Percentiles rank a stretch among this genome's conserved stretches.
These are phyloP conservation scores for Penicillium sp. DNA, from an alignment of 2,329 filamentous ascomycete species.

Conservation along the genomic window DNA sequence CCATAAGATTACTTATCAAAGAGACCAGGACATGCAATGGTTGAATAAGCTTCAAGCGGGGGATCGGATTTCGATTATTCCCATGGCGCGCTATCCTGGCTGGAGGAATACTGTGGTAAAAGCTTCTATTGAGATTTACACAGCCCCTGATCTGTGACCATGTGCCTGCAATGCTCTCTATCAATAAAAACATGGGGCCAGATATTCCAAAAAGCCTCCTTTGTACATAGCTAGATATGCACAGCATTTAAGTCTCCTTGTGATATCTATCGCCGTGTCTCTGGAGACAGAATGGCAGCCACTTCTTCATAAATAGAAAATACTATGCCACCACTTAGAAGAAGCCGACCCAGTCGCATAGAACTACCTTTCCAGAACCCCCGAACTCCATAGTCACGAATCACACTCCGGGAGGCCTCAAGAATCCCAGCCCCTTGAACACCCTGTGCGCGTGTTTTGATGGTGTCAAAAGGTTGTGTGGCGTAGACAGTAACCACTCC, in stretches of 20 bases:
- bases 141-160: constrained; percentile 1
- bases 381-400: constrained; percentile 57
- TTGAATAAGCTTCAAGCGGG: not conserved
- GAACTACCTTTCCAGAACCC: constrained; percentile 68
- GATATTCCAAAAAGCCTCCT: not conserved
- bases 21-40: not conserved
- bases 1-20: not conserved
- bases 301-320: constrained; percentile 64
- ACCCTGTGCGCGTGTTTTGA: constrained; percentile 62
- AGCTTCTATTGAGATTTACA: constrained; percentile 11
- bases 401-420: constrained; percentile 56
- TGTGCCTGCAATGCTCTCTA: not conserved
- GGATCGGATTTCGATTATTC: constrained; percentile 6
- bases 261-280: constrained; percentile 6
- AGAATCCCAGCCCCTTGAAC: constrained; percentile 57
- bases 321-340: constrained; percentile 66
- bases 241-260: not conserved
- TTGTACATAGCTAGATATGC: not conserved
- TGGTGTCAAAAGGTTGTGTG: constrained; percentile 29
- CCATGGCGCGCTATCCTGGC: constrained; percentile 2
- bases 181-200: not conserved
- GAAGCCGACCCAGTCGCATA: constrained; percentile 63
- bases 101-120: constrained; percentile 8
- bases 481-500: constrained; percentile 53
- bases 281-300: constrained; percentile 49